Base-by-base conservation (phyloP, 805 yeast genomes). In the Sugiyamaella valdiviana region DNA sequence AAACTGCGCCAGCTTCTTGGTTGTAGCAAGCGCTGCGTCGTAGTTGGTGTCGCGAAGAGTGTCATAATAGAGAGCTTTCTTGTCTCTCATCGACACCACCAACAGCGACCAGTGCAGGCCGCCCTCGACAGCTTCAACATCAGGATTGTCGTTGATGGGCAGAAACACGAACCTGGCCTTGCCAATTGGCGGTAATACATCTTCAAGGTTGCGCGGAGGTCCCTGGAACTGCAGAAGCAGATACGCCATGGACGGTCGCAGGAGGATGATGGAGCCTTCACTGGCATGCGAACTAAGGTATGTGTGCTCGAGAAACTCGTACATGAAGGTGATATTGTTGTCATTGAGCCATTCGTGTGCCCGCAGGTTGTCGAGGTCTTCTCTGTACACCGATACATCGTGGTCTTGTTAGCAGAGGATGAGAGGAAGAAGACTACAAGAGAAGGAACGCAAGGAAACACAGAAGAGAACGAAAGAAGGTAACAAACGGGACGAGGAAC, bases 61-160 rank as follows among this genome's bases (percentile, higher is more conserved):
- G 58, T 85, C 93, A 59, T 79, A 82, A 9, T 82, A 67, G 19
- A 69, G 70, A 2, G 81, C 75, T 26, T 65, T 69, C 15, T 68
- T 64, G 37, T 77, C 82, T 12, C 73, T 63, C 6, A 75, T 52
- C 29, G 75, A 72, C 5, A 80, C 68, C 14, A 84, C 72, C 12
- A 81, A 71, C 14, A 85, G 64, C 0, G 85, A 79, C 93, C 95
- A 85, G 64, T 85, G 93, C 41, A 79, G 80, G 1, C 91, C 93
- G 15, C 82, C 80, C 51, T 78, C 84, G 2, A 75, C 77, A 0
- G 67, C 66, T 38, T 42, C 49, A 26, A 79, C 67, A 47, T 80
- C 83, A 41, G 74, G 82, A 51, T 77, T 79, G 59, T 78, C 83
- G 61, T 83, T 85, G 23, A 83, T 69, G 0, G 91, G 93, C 36